Percentiles rank a stretch among this genome's conserved stretches.
These are phyloP conservation scores for Pisolithus marmoratus DNA, from an alignment of 768 basidiomycete genomes.

Conservation along the genomic window DNA sequence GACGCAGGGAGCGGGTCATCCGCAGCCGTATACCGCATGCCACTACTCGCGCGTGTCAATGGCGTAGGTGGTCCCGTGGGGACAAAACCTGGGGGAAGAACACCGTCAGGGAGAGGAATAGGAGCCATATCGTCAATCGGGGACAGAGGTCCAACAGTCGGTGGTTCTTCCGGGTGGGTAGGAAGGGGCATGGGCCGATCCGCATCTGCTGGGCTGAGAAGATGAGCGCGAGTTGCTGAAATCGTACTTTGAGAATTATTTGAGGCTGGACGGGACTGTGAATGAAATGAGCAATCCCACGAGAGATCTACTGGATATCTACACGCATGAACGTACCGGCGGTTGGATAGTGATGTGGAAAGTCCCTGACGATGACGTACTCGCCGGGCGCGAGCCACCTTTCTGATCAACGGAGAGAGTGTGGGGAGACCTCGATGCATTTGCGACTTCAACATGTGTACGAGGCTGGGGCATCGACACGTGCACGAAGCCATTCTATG, in stretches of 20 bases:
- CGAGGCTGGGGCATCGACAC: conserved; percentile 29
- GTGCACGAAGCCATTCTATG: conserved; percentile 29
- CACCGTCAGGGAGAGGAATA: conserved; percentile 22
- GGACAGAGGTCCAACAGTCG: conserved; percentile 2
- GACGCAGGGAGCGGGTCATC: conserved; percentile 29
- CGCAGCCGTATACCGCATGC: conserved; percentile 19
- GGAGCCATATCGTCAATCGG: conserved; percentile 10
- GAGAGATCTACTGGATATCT: neutral
- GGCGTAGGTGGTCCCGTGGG: conserved; percentile 20
- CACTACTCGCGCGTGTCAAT: conserved; percentile 7
- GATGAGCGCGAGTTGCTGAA: conserved; percentile 20
- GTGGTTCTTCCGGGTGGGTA: conserved; percentile 1
- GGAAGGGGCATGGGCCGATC: conserved; percentile 32
- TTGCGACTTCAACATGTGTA: conserved; percentile 19
- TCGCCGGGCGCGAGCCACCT: conserved; percentile 20
- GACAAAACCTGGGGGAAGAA: conserved; percentile 35
- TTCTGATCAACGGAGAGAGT: conserved; percentile 20
- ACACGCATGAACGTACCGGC: conserved; percentile 16
- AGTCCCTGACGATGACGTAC: conserved; percentile 25
- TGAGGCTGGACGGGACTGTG: conserved; percentile 35
- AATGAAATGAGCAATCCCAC: neutral
- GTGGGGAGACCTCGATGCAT: conserved; percentile 11
- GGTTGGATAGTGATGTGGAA: conserved; percentile 29
- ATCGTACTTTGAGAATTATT: conserved; percentile 24
- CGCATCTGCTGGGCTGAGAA: conserved; percentile 38